phyloP scores from a whole-genome alignment of 2,329 filamentous ascomycete species.

The Zalaria obscura region DNA sequence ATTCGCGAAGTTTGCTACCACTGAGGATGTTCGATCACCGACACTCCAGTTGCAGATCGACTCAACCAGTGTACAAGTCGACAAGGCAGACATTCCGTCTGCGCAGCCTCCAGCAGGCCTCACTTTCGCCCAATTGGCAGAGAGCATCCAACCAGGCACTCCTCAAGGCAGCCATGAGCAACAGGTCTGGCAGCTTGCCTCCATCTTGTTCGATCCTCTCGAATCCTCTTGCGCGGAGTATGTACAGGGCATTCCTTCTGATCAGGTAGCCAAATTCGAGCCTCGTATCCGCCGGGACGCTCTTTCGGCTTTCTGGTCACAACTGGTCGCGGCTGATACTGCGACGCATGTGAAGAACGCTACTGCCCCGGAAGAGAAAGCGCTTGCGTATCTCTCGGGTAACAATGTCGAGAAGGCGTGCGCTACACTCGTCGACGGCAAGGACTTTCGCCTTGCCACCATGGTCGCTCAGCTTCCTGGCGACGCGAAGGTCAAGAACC shows the following conservation, averaged over 20 bases:
- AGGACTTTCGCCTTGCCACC: conserved; percentile 72
- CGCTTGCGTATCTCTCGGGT: conserved; percentile 63
- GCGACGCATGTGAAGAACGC: conserved; percentile 40
- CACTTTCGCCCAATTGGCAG: conserved; percentile 36
- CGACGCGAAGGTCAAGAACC: conserved; percentile 52
- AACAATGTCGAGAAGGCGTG: conserved; percentile 75
- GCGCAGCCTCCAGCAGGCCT: conserved; percentile 9
- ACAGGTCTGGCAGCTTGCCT: conserved; percentile 71
- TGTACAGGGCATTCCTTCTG: conserved; percentile 25
- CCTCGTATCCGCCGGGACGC: conserved; percentile 37
- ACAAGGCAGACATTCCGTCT: conserved; percentile 31
- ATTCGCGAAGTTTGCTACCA: conserved; percentile 47
- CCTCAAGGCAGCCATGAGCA: conserved; percentile 42
- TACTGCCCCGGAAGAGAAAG: conserved; percentile 62
- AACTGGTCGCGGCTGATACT: conserved; percentile 23
- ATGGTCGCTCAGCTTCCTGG: conserved; percentile 71
- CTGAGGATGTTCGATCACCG: conserved; percentile 21
- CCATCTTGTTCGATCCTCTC: conserved; percentile 71
- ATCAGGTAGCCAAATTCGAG: conserved; percentile 25
- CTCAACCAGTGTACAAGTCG: not conserved
- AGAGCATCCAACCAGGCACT: conserved; percentile 8
- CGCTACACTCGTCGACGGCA: conserved; percentile 58
- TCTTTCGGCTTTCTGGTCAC: conserved; percentile 53
- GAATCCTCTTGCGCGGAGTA: conserved; percentile 12
- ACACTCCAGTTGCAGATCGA: conserved; percentile 10